A percentile compares a stretch with the other conserved stretches of the same genome.
These are phyloP conservation scores for Salvia rosmarinus DNA, from an alignment of 257 asterid genomes.

Conservation along the genomic window DNA sequence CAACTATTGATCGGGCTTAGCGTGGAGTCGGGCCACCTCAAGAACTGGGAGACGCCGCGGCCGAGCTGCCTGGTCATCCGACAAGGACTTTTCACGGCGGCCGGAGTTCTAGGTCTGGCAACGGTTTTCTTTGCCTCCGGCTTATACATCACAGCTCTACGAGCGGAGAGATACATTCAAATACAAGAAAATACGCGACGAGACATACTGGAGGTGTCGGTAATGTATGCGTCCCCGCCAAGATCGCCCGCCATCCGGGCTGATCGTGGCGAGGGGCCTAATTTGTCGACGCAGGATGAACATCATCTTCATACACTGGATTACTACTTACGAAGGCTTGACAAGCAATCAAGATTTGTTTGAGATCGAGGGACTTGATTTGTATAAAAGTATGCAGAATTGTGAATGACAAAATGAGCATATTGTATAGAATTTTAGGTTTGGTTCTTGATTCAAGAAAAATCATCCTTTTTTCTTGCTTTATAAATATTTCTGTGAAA, in stretches of 20 bases:
- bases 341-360: slow-evolving; percentile 52
- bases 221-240: slow-evolving; percentile 69
- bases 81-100: slow-evolving; percentile 75
- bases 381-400: neutral
- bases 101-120: slow-evolving; percentile 71
- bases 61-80: slow-evolving; percentile 54
- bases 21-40: slow-evolving; percentile 88
- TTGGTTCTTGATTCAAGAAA: no score
- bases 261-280: slow-evolving; percentile 50
- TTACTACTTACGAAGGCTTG: slow-evolving; percentile 56
- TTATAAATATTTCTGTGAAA: no score
- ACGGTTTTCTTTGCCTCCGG: slow-evolving; percentile 75
- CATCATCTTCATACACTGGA: slow-evolving; percentile 44
- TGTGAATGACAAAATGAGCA: slow-evolving; percentile 18
- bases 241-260: slow-evolving; percentile 49
- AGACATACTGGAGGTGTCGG: slow-evolving; percentile 54
- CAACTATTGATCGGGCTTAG: slow-evolving; percentile 72
- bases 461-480: no score
- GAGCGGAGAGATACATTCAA: slow-evolving; percentile 46
- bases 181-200: slow-evolving; percentile 48
- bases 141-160: slow-evolving; percentile 63
- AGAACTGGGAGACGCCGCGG: slow-evolving; percentile 61
- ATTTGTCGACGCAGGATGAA: slow-evolving; percentile 36
- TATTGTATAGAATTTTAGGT: neutral
- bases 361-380: slow-evolving; percentile 24